These are phyloP conservation scores for Annulohypoxylon bovei DNA, from an alignment of 495 filamentous ascomycete species.

Conservation along the genomic window DNA sequence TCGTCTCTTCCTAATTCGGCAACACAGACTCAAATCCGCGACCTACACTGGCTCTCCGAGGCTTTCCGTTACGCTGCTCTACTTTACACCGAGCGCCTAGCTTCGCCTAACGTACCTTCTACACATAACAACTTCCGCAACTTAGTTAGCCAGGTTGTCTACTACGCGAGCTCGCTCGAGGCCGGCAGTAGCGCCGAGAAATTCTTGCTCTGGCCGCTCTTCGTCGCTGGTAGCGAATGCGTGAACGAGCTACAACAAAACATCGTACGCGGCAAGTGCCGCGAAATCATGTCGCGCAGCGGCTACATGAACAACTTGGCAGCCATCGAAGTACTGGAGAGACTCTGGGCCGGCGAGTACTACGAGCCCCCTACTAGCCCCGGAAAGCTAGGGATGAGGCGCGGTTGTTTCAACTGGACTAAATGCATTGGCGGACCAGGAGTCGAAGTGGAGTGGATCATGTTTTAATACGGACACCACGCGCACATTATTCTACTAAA, in stretches of 20 bases:
- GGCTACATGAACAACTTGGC: constrained; percentile 93
- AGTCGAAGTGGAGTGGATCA: constrained; percentile 86
- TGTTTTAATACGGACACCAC: constrained; percentile 64
- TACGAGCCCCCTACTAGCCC: constrained; percentile 55
- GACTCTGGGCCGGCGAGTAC: constrained; percentile 73
- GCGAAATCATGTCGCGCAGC: constrained; percentile 85
- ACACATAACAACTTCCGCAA: constrained; percentile 82
- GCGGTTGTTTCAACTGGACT: constrained; percentile 76
- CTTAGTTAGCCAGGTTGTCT: constrained; percentile 80
- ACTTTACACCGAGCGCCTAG: constrained; percentile 90
- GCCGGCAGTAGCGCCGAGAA: constrained; percentile 74
- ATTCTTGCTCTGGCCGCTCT: constrained; percentile 93
- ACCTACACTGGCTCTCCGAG: constrained; percentile 75
- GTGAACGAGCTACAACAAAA: constrained; percentile 81
- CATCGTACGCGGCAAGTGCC: constrained; percentile 79
- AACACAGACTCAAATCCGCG: constrained; percentile 59
- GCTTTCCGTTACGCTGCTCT: constrained; percentile 90
- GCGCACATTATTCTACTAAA: constrained; percentile 19
- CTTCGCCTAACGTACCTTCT: constrained; percentile 77
- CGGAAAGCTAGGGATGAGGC: constrained; percentile 44
- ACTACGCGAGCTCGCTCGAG: constrained; percentile 81
- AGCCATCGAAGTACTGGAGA: constrained; percentile 85
- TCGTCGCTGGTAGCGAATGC: constrained; percentile 90
- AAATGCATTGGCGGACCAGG: constrained; percentile 73
- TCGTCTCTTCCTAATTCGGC: constrained; percentile 55